Conservation (phyloP, 257 asterid species). For the Capsicum chinense region DNA sequence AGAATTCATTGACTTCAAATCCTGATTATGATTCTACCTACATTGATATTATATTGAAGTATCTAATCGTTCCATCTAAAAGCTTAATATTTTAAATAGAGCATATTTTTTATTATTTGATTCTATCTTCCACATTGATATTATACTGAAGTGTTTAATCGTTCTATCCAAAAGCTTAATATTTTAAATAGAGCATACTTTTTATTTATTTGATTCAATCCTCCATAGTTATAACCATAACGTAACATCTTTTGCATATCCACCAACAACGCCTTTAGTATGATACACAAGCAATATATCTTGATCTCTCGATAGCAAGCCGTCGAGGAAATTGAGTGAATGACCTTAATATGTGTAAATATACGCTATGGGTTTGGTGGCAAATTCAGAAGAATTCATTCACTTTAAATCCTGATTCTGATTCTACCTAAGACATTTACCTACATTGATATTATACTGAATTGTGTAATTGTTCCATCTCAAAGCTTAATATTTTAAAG, state of each 20-base stretch:
- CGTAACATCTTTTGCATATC: neutral
- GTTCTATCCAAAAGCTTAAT: neutral
- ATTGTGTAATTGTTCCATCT: no score
- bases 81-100: no score
- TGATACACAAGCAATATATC: no score
- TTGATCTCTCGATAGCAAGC: no score
- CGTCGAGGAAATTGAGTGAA: no score
- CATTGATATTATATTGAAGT: neutral
- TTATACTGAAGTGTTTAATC: no score
- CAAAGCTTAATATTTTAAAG: no score
- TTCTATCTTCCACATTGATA: neutral
- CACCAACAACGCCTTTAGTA: no score
- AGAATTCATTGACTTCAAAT: neutral
- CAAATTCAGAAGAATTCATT: neutral
- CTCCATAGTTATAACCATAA: neutral
- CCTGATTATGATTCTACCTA: fast-evolving
- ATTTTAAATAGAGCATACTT: neutral
- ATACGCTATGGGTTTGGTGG: neutral
- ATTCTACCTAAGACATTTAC: neutral
- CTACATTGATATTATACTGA: neutral
- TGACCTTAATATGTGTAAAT: no score
- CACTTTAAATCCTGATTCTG: fast-evolving
- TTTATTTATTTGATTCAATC: neutral
- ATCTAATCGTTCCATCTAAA: no score
- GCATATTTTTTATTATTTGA: no score